Evolutionary conservation across 495 filamentous ascomycete genomes (phyloP).

Genomic region (Amphirosellinia nigrospora): DNA sequence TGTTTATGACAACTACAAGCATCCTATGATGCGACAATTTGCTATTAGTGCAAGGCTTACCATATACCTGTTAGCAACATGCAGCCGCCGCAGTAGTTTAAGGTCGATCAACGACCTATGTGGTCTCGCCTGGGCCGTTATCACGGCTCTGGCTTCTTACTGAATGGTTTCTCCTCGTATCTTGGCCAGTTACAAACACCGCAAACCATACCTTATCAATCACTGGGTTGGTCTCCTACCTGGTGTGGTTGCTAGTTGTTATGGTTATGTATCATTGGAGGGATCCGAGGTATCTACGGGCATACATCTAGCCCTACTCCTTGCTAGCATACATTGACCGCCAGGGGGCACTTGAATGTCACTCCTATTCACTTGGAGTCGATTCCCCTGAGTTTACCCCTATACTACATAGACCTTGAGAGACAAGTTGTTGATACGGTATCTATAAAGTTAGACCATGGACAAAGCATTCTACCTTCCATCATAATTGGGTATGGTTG

Average conservation of each 20-base stretch:
- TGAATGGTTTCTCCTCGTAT: background rate
- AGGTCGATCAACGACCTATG: background rate
- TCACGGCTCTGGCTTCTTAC: background rate
- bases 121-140: background rate
- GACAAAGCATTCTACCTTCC: background rate
- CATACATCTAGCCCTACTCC: background rate
- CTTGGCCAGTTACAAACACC: constrained; percentile 1
- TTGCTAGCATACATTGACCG: background rate
- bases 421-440: background rate
- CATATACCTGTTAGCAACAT: background rate
- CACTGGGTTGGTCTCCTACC: background rate
- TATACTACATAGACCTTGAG: background rate
- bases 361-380: background rate
- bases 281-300: background rate
- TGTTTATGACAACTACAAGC: background rate
- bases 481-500: background rate
- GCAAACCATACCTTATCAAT: background rate
- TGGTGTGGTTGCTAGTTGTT: background rate
- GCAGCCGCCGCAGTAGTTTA: background rate
- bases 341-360: background rate
- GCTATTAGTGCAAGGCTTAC: background rate
- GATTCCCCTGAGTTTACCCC: background rate
- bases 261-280: background rate
- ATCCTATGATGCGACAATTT: background rate
- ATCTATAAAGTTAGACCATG: background rate